Conservation (phyloP, 192 early-diverging fungal genomes). For the Chytriomyces sp. region DNA sequence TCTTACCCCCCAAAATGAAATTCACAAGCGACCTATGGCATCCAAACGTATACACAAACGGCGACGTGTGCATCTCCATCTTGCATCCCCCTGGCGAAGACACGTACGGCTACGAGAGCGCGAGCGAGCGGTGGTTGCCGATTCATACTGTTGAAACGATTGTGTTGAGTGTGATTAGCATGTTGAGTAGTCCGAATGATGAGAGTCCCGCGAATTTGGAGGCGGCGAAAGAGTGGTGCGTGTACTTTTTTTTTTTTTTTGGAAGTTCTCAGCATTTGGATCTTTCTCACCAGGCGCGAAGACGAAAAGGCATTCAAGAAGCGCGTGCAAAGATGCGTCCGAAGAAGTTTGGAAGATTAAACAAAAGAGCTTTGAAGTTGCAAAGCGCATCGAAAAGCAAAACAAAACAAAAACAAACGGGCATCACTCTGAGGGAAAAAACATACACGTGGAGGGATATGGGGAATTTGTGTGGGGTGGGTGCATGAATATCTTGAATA, state of each 20-base stretch:
- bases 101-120: conserved; percentile 87
- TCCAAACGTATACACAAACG: conserved; percentile 88
- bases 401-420: too few species aligned
- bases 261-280: too few species aligned
- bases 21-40: conserved; percentile 89
- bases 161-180: conserved; percentile 85
- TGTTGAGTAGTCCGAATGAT: conserved; percentile 92
- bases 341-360: conserved; percentile 53
- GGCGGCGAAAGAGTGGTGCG: conserved; percentile 71
- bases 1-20: conserved; percentile 85
- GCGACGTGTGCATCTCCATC: conserved; percentile 96
- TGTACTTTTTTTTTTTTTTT: not conserved
- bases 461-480: too few species aligned
- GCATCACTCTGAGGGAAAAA: too few species aligned
- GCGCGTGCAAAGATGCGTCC: conserved; percentile 68
- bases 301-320: conserved; percentile 69
- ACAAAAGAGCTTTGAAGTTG: too few species aligned
- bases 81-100: conserved; percentile 85
- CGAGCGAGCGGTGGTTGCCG: conserved; percentile 93
- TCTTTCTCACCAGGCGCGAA: conserved; percentile 22
- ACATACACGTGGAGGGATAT: too few species aligned
- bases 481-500: too few species aligned
- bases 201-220: conserved; percentile 95
- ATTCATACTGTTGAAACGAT: conserved; percentile 95
- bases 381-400: too few species aligned